Base-by-base conservation (phyloP, 1,139 yeast species). In the Geotrichum citri-aurantii region DNA sequence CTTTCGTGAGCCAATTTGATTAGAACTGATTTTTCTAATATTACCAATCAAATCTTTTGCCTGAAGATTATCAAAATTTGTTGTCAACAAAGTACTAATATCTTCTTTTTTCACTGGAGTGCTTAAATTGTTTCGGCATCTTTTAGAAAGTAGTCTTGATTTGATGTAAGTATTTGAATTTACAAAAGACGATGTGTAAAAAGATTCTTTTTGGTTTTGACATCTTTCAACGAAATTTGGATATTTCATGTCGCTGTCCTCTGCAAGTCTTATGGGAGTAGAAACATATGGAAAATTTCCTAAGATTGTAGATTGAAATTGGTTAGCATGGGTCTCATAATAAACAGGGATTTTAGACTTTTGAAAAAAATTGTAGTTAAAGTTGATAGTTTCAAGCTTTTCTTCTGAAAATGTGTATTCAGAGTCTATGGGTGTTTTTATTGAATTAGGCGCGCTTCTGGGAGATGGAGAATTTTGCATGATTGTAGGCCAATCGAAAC, bases 1-100 rank as follows among this genome's bases (percentile, higher is more conserved):
- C 19, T 42, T n/a, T 29, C 55, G n/a, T n/a, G 55, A 52, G 12
- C 55, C 55, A 44, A 40, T 29, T 44, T 44, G 49, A 27, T 42
- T 48, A 42, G 17, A 24, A 44, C 55, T 44, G 14, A 52, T 27
- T 44, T 52, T 40, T 3, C 42, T 27, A 14, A 52, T 48, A 52
- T 42, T 40, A 10, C 55, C 55, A 26, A 40, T 37, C 50, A 52
- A 37, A 37, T 37, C 44, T n/a, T 37, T 37, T 37, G 44, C 44
- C 21, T 8, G 19, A 11, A 37, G 17, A n/a, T 37, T 12, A 17
- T 12, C 44, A 37, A 37, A 1, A 37, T 37, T 37, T 37, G 21
- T 14, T n/a, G 17, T 5, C 7, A 10, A 2, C 10, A 37, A 5
- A 37, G n/a, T n/a, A n/a, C 17, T 8, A 1, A 14, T 17, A n/a